These are phyloP conservation scores for Stephanodiscus minutulus DNA, from an alignment of 108 stramenopile genomes.

Conservation along the genomic window DNA sequence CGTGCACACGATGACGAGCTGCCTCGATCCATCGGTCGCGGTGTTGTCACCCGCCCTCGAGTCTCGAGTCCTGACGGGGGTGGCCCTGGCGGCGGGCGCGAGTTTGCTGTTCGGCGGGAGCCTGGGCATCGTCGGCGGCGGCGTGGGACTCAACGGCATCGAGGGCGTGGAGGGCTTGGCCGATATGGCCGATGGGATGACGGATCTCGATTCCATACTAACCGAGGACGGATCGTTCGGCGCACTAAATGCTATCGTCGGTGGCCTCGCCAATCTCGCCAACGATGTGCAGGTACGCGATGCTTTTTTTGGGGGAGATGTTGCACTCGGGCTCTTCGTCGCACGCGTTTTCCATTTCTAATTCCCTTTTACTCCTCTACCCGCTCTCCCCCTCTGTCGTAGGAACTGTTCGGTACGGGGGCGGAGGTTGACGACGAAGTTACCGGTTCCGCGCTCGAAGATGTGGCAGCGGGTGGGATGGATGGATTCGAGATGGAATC, in stretches of 20 bases:
- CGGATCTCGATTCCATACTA: slow-evolving; percentile 36
- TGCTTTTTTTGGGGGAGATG: not conserved
- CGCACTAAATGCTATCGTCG: slow-evolving; percentile 27
- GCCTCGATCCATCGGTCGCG: slow-evolving; percentile 47
- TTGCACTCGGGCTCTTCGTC: no score
- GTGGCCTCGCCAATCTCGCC: slow-evolving; percentile 30
- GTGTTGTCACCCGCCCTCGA: slow-evolving; percentile 44
- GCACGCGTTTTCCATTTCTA: not conserved
- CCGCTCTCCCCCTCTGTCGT: not conserved
- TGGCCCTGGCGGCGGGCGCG: slow-evolving; percentile 42
- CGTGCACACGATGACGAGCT: slow-evolving; percentile 53
- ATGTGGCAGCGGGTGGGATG: slow-evolving; percentile 35
- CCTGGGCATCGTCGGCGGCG: slow-evolving; percentile 2
- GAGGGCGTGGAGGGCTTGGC: slow-evolving; percentile 24
- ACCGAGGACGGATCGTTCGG: slow-evolving; percentile 9
- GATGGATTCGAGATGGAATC: slow-evolving; percentile 44
- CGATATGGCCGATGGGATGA: slow-evolving; percentile 27
- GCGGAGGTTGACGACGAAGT: slow-evolving; percentile 36
- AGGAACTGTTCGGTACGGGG: slow-evolving; percentile 17
- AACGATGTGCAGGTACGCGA: slow-evolving; percentile 21
- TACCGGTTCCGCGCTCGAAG: slow-evolving; percentile 37
- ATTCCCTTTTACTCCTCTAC: no score
- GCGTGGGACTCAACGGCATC: slow-evolving; percentile 14
- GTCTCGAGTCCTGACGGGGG: slow-evolving; percentile 48
- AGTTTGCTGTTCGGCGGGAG: slow-evolving; percentile 28